Evolutionary conservation across 2,329 filamentous ascomycete genomes (phyloP).

Genomic region (Drechslera avenae): DNA sequence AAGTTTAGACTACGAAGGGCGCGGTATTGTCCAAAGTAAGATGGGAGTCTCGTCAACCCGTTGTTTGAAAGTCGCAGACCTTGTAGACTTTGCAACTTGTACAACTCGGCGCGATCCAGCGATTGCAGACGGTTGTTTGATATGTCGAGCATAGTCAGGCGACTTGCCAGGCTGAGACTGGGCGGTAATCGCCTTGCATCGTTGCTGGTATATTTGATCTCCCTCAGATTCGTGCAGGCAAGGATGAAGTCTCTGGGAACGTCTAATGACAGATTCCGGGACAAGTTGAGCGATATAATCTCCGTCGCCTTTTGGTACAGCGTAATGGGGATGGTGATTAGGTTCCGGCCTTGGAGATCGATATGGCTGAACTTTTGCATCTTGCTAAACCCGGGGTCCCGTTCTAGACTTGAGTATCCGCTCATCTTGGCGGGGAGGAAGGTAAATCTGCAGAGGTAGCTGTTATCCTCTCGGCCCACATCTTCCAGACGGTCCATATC

Average conservation of each 20-base stretch:
- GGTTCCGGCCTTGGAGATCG: slow-evolving; percentile 84
- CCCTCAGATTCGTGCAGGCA: slow-evolving; percentile 84
- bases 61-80: slow-evolving; percentile 96
- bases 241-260: slow-evolving; percentile 96
- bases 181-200: slow-evolving; percentile 85
- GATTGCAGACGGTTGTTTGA: slow-evolving; percentile 93
- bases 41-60: slow-evolving; percentile 75
- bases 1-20: slow-evolving; percentile 83
- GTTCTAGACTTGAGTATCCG: slow-evolving; percentile 72
- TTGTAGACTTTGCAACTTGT: slow-evolving; percentile 74
- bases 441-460: slow-evolving; percentile 93
- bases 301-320: slow-evolving; percentile 90
- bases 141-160: slow-evolving; percentile 86
- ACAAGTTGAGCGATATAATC: slow-evolving; percentile 93
- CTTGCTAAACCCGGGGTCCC: slow-evolving; percentile 79
- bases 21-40: slow-evolving; percentile 81
- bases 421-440: slow-evolving; percentile 90
- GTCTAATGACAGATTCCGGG: slow-evolving; percentile 87
- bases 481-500: slow-evolving; percentile 88
- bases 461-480: slow-evolving; percentile 94
- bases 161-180: slow-evolving; percentile 79
- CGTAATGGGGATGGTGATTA: slow-evolving; percentile 92
- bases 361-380: slow-evolving; percentile 93
- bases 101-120: slow-evolving; percentile 81
- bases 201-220: slow-evolving; percentile 96